phyloP scores from a whole-genome alignment of 345 rosid species.

The Acer campestre region DNA sequence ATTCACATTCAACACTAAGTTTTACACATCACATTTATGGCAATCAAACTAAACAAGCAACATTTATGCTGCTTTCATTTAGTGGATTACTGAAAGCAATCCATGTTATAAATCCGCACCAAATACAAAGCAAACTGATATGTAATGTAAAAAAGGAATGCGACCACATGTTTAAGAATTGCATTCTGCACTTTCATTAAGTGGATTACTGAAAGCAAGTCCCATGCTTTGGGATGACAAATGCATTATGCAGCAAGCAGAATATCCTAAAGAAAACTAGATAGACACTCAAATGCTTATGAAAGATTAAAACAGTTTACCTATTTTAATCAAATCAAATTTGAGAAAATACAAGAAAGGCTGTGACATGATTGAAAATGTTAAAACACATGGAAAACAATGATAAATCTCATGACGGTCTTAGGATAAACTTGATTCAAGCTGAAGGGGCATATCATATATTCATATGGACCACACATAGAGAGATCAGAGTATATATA shows the following conservation, averaged over 20 bases:
- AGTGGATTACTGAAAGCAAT: constrained; percentile 15
- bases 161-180: neutral
- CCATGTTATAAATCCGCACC: constrained; percentile 86
- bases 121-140: constrained; percentile 5
- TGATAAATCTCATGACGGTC: neutral
- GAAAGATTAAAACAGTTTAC: neutral
- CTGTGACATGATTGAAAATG: neutral
- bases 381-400: neutral
- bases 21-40: neutral
- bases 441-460: too few relatives aligned
- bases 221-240: neutral
- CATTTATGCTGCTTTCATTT: too few relatives aligned
- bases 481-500: neutral
- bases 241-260: constrained; percentile 6
- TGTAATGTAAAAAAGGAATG: neutral
- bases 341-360: neutral
- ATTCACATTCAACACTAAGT: neutral
- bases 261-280: neutral
- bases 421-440: neutral
- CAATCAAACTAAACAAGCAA: too few relatives aligned
- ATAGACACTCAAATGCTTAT: neutral
- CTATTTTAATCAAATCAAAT: neutral
- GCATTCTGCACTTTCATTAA: neutral
- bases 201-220: neutral
- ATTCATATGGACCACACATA: too few relatives aligned